phyloP scores from a whole-genome alignment of 768 basidiomycete genomes.

The Cyclocybe cylindracea region DNA sequence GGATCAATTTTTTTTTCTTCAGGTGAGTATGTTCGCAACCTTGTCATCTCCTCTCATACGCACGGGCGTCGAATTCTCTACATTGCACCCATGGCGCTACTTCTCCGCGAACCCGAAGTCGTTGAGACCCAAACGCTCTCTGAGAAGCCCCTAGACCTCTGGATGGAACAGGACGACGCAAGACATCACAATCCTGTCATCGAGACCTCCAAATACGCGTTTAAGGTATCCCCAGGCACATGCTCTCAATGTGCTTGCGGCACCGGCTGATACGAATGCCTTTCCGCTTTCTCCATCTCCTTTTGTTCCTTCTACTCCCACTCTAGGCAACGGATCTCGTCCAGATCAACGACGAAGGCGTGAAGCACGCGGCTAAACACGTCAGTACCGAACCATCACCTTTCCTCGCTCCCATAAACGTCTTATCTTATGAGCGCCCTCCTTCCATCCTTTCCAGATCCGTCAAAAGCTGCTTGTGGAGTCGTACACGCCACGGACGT shows the following conservation, averaged over 20 bases:
- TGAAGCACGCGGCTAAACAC: slow-evolving; percentile 65
- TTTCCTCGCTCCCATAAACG: slow-evolving; percentile 3
- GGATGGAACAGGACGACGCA: slow-evolving; percentile 19
- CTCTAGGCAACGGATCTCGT: slow-evolving; percentile 63
- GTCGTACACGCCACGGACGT: slow-evolving; percentile 77
- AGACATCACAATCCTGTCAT: slow-evolving; percentile 57
- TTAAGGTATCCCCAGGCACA: slow-evolving; percentile 42
- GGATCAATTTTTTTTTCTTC: no score
- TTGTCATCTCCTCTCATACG: no score
- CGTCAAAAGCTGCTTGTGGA: slow-evolving; percentile 55
- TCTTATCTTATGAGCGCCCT: slow-evolving; percentile 1
- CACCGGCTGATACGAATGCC: neutral
- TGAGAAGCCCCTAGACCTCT: slow-evolving; percentile 28
- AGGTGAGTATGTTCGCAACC: no score
- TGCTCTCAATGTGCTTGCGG: neutral
- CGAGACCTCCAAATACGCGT: slow-evolving; percentile 54
- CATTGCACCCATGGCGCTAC: neutral
- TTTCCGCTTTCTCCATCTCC: neutral
- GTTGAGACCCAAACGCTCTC: neutral
- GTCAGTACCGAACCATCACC: slow-evolving; percentile 36
- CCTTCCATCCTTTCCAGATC: slow-evolving; percentile 48
- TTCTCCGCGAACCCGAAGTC: neutral
- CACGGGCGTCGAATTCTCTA: no score
- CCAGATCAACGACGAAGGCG: slow-evolving; percentile 57
- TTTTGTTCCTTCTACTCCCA: neutral